phyloP scores from a whole-genome alignment of 1,139 yeast species.

The Candida mesenterica region DNA sequence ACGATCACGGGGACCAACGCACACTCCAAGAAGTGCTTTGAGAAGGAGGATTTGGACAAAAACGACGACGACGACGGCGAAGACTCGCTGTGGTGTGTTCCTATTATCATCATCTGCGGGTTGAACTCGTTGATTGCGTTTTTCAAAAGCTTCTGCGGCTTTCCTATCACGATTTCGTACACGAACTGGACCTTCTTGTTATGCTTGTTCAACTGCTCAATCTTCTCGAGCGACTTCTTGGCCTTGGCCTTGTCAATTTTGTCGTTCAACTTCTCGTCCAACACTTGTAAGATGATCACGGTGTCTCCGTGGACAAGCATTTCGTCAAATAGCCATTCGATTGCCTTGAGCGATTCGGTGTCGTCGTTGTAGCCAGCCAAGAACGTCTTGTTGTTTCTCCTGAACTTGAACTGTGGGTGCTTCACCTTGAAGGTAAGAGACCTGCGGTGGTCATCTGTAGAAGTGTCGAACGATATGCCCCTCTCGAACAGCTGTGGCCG shows the following conservation, averaged over 20 bases:
- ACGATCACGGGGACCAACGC: constrained; percentile 69
- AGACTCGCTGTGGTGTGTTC: constrained; percentile 47
- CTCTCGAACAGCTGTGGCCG: constrained; percentile 18
- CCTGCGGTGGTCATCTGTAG: constrained; percentile 35
- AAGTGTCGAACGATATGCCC: constrained; percentile 57
- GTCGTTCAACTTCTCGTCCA: constrained; percentile 42
- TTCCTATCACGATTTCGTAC: constrained; percentile 62
- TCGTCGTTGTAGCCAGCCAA: constrained; percentile 62
- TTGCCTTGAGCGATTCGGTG: constrained; percentile 55
- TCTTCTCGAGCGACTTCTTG: constrained; percentile 33
- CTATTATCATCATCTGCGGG: constrained; percentile 66
- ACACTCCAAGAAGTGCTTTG: constrained; percentile 64
- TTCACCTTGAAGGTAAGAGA: constrained; percentile 54
- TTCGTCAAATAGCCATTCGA: constrained; percentile 67
- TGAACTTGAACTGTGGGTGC: constrained; percentile 54
- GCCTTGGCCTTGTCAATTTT: constrained; percentile 31
- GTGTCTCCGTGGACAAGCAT: constrained; percentile 66
- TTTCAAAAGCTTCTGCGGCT: constrained; percentile 54
- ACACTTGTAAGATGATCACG: constrained; percentile 56
- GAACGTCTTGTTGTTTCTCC: constrained; percentile 60
- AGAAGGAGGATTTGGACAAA: constrained; percentile 46
- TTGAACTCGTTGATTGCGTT: constrained; percentile 59
- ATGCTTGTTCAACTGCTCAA: constrained; percentile 48
- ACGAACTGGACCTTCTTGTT: constrained; percentile 52
- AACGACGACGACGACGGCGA: constrained; percentile 37